Conservation (phyloP, 2,329 filamentous ascomycete species). For the Nemania sp. region DNA sequence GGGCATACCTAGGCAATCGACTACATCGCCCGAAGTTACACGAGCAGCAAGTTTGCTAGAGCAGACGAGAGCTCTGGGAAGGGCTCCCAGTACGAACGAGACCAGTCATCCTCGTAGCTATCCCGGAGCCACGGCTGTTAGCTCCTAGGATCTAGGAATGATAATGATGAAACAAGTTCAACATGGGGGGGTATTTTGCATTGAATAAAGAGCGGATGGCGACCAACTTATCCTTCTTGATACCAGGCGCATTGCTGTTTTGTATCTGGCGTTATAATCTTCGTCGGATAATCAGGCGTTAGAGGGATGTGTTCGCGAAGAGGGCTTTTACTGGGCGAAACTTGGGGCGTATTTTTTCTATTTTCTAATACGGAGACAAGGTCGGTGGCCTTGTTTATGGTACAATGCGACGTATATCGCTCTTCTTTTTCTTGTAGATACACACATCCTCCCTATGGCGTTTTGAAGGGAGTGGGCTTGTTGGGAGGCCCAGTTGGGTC, state of each 20-base stretch:
- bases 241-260: constrained; percentile 45
- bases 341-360: constrained; percentile 30
- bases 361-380: constrained; percentile 36
- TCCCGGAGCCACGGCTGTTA: constrained; percentile 40
- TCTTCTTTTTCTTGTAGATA: constrained; percentile 43
- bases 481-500: constrained; percentile 39
- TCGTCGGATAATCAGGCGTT: constrained; percentile 37
- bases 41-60: constrained; percentile 53
- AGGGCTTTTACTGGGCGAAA: constrained; percentile 2
- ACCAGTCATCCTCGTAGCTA: constrained; percentile 48
- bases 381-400: constrained; percentile 40
- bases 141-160: constrained; percentile 22
- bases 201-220: constrained; percentile 46
- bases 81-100: constrained; percentile 49
- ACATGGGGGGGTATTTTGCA: constrained; percentile 27
- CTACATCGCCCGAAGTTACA: constrained; percentile 60
- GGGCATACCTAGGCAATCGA: constrained; percentile 44
- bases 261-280: constrained; percentile 46
- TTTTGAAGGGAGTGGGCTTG: constrained; percentile 36
- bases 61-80: constrained; percentile 49
- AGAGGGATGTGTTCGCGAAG: constrained; percentile 6
- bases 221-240: constrained; percentile 42
- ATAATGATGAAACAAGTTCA: constrained; percentile 15
- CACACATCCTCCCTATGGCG: constrained; percentile 36
- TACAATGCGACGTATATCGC: constrained; percentile 38